Percentiles rank a stretch among this genome's conserved stretches.
Conservation (phyloP, 164 flowering plant genomes). For the Vitis labrusca region DNA sequence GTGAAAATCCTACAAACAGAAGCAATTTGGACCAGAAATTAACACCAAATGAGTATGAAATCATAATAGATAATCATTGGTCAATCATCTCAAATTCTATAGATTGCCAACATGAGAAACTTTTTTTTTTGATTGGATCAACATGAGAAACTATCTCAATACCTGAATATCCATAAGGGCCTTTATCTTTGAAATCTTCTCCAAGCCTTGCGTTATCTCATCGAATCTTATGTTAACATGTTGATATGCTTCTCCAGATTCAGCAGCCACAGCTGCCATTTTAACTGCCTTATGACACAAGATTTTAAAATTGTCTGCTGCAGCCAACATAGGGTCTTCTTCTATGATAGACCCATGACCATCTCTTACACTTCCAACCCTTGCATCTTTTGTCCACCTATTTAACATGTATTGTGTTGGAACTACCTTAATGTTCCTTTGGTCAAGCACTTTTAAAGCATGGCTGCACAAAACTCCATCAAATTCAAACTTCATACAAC, state of each 20-base stretch:
- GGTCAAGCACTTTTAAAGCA: constrained; percentile 35
- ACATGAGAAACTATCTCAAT: no score
- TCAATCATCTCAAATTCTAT: no score
- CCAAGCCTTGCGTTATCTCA: constrained; percentile 34
- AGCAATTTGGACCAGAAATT: no score
- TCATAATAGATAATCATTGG: no score
- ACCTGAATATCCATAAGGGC: no score
- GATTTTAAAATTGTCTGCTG: constrained; percentile 27
- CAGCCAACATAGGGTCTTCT: constrained; percentile 19
- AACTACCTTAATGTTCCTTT: constrained; percentile 22
- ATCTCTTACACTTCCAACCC: constrained; percentile 7
- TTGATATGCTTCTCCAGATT: constrained; percentile 31
- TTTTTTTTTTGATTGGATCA: no score
- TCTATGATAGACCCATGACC: neutral
- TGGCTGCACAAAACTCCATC: constrained; percentile 34
- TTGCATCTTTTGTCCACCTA: constrained; percentile 32
- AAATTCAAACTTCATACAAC: constrained; percentile 26
- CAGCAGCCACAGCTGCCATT: constrained; percentile 34
- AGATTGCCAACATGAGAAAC: no score
- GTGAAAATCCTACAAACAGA: no score
- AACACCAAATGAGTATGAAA: no score
- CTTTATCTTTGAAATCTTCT: constrained; percentile 13
- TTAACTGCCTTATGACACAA: constrained; percentile 23
- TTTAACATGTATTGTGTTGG: constrained; percentile 28
- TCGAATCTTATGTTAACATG: constrained; percentile 26